Evolutionary conservation across 192 early-diverging fungal genomes (phyloP).

Genomic region (Spinellus fusiger): DNA sequence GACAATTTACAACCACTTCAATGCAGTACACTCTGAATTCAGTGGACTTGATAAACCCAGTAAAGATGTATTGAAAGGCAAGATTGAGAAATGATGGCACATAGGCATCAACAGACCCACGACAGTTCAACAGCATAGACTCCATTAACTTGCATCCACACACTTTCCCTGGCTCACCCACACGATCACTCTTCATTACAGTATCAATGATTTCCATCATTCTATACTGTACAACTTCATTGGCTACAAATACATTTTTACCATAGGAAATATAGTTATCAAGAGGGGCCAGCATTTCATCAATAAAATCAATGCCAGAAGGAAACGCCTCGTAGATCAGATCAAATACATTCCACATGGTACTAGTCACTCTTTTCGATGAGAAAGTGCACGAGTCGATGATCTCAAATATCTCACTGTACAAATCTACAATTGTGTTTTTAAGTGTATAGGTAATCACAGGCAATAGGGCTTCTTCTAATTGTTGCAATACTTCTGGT

Average conservation of each 20-base stretch:
- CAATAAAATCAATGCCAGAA: slow-evolving; percentile 76
- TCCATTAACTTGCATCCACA: slow-evolving; percentile 82
- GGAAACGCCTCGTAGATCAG: slow-evolving; percentile 71
- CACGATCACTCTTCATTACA: slow-evolving; percentile 69
- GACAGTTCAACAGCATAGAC: slow-evolving; percentile 75
- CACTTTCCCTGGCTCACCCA: slow-evolving; percentile 73
- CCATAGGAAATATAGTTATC: slow-evolving; percentile 90
- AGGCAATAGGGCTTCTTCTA: slow-evolving; percentile 73
- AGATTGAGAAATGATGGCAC: slow-evolving; percentile 67
- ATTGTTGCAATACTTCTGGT: slow-evolving; percentile 69
- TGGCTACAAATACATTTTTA: slow-evolving; percentile 64
- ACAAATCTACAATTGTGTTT: slow-evolving; percentile 66
- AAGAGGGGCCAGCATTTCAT: slow-evolving; percentile 82
- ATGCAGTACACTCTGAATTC: slow-evolving; percentile 68
- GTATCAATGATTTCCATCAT: slow-evolving; percentile 82
- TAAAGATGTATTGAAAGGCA: slow-evolving; percentile 58
- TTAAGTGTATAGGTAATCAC: slow-evolving; percentile 76
- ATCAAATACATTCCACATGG: slow-evolving; percentile 80
- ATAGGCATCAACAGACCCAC: slow-evolving; percentile 72
- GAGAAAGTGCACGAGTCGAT: slow-evolving; percentile 85
- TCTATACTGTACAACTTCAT: slow-evolving; percentile 59
- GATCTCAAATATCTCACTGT: slow-evolving; percentile 84
- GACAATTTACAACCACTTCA: slow-evolving; percentile 77
- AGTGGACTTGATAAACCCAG: slow-evolving; percentile 51
- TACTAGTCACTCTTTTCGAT: slow-evolving; percentile 69